Base-by-base conservation (phyloP, 805 yeast genomes). In the Zygosaccharomyces gambellarensis region DNA sequence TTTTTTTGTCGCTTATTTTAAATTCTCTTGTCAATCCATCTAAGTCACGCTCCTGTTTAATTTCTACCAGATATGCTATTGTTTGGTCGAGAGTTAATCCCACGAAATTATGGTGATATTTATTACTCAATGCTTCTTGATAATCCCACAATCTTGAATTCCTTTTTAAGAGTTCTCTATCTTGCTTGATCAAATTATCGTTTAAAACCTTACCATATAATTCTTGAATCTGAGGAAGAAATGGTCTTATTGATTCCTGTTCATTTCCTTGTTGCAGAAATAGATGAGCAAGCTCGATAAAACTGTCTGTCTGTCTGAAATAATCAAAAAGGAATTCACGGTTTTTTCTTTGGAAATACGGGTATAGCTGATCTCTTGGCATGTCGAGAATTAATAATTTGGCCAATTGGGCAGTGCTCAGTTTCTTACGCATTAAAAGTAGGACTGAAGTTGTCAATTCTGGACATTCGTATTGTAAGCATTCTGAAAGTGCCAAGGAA, bases 361-460 rank as follows among this genome's bases (percentile, higher is more conserved):
- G 53, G 56, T 65, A 67, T 49, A 72, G 43, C 53, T 62, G 57
- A 53, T 68, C 39, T 56, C 59, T 55, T 44, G 44, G 80, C 77
- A 47, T 70, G 55, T 38, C 72, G 64, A 55, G 70, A 68, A 49
- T 73, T 42, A 92, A 62, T 3, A 85, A 56, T 53, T 83, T 81
- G 67, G 85, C 85, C 53, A 92, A 83, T 44, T 83, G 85, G 0
- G 94, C 81, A 2, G 75, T 59, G 0, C 88, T 73, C 6, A 86
- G 64, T 34, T 78, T 78, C 38, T 78, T 71, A 47, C 65, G 60
- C 23, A 90, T 69, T 23, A 75, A 71, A 14, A 81, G 61, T 41
- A 92, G 61, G 19, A 57, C 47, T 3, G 65, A 60, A n/a, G 57
- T 28, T 6, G 84, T 74, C 32, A 88, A 70, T 61, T 84, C 89